Percentiles rank a stretch among this genome's conserved stretches.
Evolutionary conservation across 2,329 filamentous ascomycete species (phyloP).

Genomic region (Calonectria naviculata): DNA sequence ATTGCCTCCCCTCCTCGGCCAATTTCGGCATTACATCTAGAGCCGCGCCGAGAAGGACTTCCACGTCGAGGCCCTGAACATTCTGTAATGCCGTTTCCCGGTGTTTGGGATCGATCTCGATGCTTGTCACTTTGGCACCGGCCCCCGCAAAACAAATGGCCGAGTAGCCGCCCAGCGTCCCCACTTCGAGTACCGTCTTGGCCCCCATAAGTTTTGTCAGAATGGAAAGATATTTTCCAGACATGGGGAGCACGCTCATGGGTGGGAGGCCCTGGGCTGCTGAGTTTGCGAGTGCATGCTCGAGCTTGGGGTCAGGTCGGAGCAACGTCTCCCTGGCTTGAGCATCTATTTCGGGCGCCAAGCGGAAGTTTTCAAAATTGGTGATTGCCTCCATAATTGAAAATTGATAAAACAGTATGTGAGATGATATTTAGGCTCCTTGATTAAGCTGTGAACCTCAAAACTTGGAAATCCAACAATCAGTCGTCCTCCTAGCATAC

Average conservation of each 20-base stretch:
- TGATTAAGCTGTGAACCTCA: neutral
- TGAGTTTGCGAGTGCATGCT: slow-evolving; percentile 46
- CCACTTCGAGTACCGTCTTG: slow-evolving; percentile 61
- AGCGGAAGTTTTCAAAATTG: slow-evolving; percentile 15
- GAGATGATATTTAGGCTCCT: neutral
- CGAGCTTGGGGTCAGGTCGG: neutral
- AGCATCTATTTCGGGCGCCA: neutral
- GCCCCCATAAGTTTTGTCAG: slow-evolving; percentile 49
- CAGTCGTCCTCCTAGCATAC: neutral
- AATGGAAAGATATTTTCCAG: slow-evolving; percentile 53
- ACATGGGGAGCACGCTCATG: slow-evolving; percentile 48
- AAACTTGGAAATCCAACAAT: neutral
- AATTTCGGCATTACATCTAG: slow-evolving; percentile 53
- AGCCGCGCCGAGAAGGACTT: slow-evolving; percentile 57
- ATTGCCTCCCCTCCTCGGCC: slow-evolving; percentile 52
- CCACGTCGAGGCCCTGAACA: slow-evolving; percentile 51
- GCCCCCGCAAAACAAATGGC: slow-evolving; percentile 61
- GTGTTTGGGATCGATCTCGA: slow-evolving; percentile 60
- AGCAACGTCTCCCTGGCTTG: slow-evolving; percentile 5
- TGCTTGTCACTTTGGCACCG: slow-evolving; percentile 53
- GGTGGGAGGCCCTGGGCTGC: slow-evolving; percentile 46
- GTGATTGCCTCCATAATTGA: neutral
- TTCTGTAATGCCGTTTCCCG: slow-evolving; percentile 60
- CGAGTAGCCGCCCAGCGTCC: slow-evolving; percentile 65
- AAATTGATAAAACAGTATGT: neutral